phyloP scores from a whole-genome alignment of 2,329 filamentous ascomycete species.

The Torrubiella hemipterigena region DNA sequence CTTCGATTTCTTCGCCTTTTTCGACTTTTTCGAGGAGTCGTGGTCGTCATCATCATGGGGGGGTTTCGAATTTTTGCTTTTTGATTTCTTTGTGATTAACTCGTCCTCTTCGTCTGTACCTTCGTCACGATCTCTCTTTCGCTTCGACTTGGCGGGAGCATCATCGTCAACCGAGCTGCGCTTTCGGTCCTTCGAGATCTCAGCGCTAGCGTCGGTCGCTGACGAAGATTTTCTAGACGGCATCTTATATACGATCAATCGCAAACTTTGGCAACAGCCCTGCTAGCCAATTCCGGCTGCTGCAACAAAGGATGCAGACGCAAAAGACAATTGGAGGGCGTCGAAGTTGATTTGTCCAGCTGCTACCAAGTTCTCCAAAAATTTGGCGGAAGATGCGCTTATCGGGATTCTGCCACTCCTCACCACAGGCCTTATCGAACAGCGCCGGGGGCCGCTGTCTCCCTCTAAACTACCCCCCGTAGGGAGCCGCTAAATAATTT shows the following conservation, averaged over 20 bases:
- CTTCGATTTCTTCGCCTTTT: slow-evolving; percentile 5
- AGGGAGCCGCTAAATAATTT: too few species aligned
- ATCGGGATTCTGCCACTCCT: slow-evolving; percentile 22
- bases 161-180: slow-evolving; percentile 4
- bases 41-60: slow-evolving; percentile 5
- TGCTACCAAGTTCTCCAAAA: slow-evolving; percentile 12
- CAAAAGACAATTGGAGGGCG: too few species aligned
- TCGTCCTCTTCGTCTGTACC: slow-evolving; percentile 15
- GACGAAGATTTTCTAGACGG: too few species aligned
- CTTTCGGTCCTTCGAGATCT: too few species aligned
- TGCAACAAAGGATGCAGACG: too few species aligned
- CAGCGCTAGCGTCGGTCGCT: too few species aligned
- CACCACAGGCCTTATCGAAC: slow-evolving; percentile 24
- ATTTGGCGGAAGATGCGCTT: slow-evolving; percentile 20
- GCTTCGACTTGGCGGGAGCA: slow-evolving; percentile 10
- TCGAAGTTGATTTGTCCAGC: too few species aligned
- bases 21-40: slow-evolving; percentile 12
- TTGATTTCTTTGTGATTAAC: slow-evolving; percentile 13
- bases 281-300: too few species aligned
- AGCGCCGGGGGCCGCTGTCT: too few species aligned
- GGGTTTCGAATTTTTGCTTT: slow-evolving; percentile 11
- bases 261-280: too few species aligned
- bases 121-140: slow-evolving; percentile 25
- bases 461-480: too few species aligned
- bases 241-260: too few species aligned